Percentiles rank a stretch among this genome's conserved stretches.
These are phyloP conservation scores for Cavenderia fasciculata DNA, from an alignment of 78 protist species.

Conservation along the genomic window DNA sequence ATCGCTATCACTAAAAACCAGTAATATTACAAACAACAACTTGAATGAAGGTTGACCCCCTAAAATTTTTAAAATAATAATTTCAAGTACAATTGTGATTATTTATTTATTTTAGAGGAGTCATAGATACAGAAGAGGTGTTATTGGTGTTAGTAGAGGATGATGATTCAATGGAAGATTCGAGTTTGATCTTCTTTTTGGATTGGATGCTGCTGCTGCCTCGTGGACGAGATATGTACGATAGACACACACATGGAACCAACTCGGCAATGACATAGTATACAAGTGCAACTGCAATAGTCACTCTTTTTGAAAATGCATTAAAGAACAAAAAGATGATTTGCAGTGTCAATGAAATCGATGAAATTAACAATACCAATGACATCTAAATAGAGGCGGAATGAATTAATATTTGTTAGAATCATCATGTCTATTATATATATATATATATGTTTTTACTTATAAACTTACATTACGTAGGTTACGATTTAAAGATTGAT, in stretches of 20 bases:
- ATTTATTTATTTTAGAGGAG: too few species aligned
- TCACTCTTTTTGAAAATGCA: slow-evolving; percentile 3
- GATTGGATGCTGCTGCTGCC: too few species aligned
- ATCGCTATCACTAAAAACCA: too few species aligned
- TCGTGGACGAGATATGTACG: neutral
- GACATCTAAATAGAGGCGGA: neutral
- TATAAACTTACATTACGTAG: neutral
- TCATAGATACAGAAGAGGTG: too few species aligned
- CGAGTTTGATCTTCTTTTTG: too few species aligned
- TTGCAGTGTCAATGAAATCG: neutral
- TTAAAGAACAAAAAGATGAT: neutral
- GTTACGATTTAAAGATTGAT: neutral
- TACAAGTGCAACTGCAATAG: neutral
- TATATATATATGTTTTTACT: neutral
- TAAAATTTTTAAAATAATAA: too few species aligned
- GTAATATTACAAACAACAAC: too few species aligned
- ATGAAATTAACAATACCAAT: neutral
- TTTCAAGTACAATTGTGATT: too few species aligned
- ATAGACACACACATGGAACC: neutral
- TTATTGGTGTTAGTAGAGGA: too few species aligned
- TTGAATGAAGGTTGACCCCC: too few species aligned
- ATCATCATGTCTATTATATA: too few species aligned
- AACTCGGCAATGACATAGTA: neutral
- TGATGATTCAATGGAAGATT: too few species aligned
- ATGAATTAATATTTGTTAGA: neutral